Base-by-base conservation (phyloP, 495 filamentous ascomycete species). In the Penicillium robsamsonii region DNA sequence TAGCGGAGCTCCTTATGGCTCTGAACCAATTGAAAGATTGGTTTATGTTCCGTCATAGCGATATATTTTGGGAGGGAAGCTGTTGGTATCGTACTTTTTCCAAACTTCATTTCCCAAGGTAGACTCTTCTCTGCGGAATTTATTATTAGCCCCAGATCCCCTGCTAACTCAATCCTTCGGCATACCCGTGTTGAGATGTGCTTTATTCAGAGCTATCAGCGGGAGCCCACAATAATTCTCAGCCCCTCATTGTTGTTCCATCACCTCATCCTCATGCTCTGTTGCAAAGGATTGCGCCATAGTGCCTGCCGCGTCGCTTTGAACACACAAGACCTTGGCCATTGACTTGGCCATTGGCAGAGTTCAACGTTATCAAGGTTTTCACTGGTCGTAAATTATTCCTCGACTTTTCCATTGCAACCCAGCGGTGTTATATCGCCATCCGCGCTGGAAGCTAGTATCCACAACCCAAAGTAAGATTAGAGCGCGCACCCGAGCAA, bases 221-320 rank as follows among this genome's bases (percentile, higher is more conserved):
- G n/a, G 35, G 15, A 8, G 35, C 7, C 8, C 15, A 3, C 7
- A 38, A 9, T 17, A 4, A 18, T 52, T 1, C 6, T 4, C 15
- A 38, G 2, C 40, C 33, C 53, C 45, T 22, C 25, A 41, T 46
- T 12, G 12, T 7, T n/a, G 30, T 17, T 35, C 1, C 7, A 49
- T 50, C 46, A 43, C 54, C 38, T 56, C 45, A 42, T 56, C 7
- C n/a, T 20, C 22, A 2, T n/a, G 46, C 5, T 18, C 31, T 12
- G 42, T 54, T 25, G 43, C 52, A 54, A 54, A 54, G 10, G 18
- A 54, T 54, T 54, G 52, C 52, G 43, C 52, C 52, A 54, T 54
- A 18, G 7, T 8, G 5, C 5, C 35, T 24, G 18, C 17, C 8
- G 13, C 29, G n/a, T 53, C 20, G 50, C 15, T 17, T 20, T 10